Evolutionary conservation across 2,329 filamentous ascomycete genomes (phyloP).

Genomic region (Colletotrichum caudatum): DNA sequence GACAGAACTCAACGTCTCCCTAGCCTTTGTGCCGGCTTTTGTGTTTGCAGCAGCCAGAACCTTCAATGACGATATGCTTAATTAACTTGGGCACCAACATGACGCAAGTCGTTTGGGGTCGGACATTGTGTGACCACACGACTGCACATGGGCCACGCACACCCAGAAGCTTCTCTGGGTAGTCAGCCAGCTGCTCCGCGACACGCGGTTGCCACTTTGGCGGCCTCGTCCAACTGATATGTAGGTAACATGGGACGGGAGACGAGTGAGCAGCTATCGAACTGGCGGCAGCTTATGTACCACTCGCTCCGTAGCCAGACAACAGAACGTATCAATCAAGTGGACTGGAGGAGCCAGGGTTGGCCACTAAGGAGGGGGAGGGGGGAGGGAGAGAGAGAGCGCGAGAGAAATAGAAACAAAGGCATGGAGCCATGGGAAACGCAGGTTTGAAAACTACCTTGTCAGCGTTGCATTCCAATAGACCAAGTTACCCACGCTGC

Average conservation of each 20-base stretch:
- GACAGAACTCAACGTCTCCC: slow-evolving; percentile 17
- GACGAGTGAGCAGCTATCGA: background rate
- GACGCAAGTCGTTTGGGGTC: slow-evolving; percentile 29
- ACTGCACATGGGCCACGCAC: slow-evolving; percentile 24
- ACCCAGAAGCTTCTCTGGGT: slow-evolving; percentile 6
- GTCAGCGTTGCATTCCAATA: slow-evolving; percentile 30
- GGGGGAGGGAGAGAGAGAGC: background rate
- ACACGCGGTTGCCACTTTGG: slow-evolving; percentile 15
- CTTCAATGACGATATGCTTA: slow-evolving; percentile 23
- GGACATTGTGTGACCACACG: slow-evolving; percentile 2
- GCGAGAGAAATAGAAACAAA: slow-evolving; percentile 37
- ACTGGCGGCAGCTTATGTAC: background rate
- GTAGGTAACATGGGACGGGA: background rate
- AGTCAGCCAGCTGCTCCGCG: slow-evolving; percentile 2
- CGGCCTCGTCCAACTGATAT: background rate
- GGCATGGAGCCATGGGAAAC: slow-evolving; percentile 16
- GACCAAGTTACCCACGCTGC: background rate
- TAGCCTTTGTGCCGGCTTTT: background rate
- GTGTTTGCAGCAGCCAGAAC: slow-evolving; percentile 4
- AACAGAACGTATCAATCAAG: slow-evolving; percentile 20
- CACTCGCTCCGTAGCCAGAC: slow-evolving; percentile 19
- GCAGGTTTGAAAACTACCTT: slow-evolving; percentile 1
- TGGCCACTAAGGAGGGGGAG: no score
- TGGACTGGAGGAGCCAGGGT: background rate
- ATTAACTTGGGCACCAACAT: slow-evolving; percentile 26